Base-by-base conservation (phyloP, 1,284 basidiomycete genomes). In the Cryptococcus amylolentus region DNA sequence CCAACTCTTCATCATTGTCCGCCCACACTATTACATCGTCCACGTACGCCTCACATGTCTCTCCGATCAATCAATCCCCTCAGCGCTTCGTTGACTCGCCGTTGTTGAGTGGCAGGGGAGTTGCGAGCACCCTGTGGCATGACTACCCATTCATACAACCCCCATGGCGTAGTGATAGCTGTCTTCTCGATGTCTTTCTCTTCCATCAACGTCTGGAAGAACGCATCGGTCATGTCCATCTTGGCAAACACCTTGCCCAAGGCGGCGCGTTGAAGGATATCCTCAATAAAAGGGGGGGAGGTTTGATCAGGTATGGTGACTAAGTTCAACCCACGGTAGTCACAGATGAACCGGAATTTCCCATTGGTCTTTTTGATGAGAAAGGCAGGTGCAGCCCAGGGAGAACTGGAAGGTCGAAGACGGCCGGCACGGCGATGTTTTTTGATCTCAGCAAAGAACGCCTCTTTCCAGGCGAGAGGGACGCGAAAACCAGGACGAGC, bases 141-240 rank as follows among this genome's bases (percentile, higher is more conserved):
- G 14, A 49, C 48, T 13, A 49, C 48, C 48, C 48, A 49, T 31
- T 49, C 48, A 37, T 28, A 31, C 8, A 49, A 20, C 8, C 48
- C 35, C 23, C 18, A 39, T 14, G 48, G n/a, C 18, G 48, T 49
- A 20, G 31, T 49, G 18, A 49, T 49, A 8, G 48, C 48, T 14
- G 48, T 49, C 18, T 49, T 49, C 12, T 26, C 26, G 5, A 49
- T 49, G 18, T 49, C 48, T 31, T 49, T 13, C 26, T 49, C 48
- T 13, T 20, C 31, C 48, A 49, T 49, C 31, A 49, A 18, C n/a
- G 48, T 49, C 37, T 49, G 48, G 18, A 49, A 49, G 37, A 49
- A 49, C 4, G 48, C 48, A 20, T 49, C 48, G 12, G 28, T 18
- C 35, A 49, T 28, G 12, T 49, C 48, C 6, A 49, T 6, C 18